These are phyloP conservation scores for Allium cepa DNA, from an alignment of 106 monocot species.

Conservation along the genomic window DNA sequence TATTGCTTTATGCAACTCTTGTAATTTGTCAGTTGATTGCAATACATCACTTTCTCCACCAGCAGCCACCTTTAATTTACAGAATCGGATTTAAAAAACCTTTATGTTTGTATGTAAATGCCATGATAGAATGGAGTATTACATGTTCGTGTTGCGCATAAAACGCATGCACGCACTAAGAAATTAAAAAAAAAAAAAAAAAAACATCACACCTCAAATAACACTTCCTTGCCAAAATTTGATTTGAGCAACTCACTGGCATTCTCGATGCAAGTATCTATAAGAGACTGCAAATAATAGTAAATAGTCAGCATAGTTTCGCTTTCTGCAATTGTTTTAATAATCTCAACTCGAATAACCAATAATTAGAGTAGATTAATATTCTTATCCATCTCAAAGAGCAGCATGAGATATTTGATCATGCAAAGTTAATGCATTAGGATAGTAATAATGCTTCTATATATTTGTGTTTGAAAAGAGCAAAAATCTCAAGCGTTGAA, in stretches of 20 bases:
- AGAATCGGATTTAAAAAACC: not conserved
- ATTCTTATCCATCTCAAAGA: too few relatives aligned
- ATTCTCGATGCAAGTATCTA: constrained; percentile 52
- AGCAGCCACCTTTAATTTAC: constrained; percentile 44
- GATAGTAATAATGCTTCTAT: too few relatives aligned
- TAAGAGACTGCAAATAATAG: constrained; percentile 38
- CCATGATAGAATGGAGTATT: too few relatives aligned
- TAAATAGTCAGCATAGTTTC: not conserved
- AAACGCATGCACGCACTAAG: too few relatives aligned
- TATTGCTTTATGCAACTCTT: constrained; percentile 55
- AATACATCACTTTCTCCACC: constrained; percentile 65
- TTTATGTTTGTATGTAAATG: not conserved
- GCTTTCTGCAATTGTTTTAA: not conserved
- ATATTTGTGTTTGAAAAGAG: too few relatives aligned
- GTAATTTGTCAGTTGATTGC: constrained; percentile 33
- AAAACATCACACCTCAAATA: constrained; percentile 54
- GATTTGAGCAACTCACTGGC: constrained; percentile 55
- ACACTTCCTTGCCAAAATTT: constrained; percentile 80
- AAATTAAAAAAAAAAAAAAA: too few relatives aligned
- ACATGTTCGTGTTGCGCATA: too few relatives aligned
- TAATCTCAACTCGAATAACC: not conserved
- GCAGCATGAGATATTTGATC: too few relatives aligned
- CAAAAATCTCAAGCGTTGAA: too few relatives aligned
- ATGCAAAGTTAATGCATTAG: too few relatives aligned
- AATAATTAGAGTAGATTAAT: not conserved